Evolutionary conservation across 495 filamentous ascomycete genomes (phyloP), one percentile per base, ranked within the genome.

Genomic region (Friedmanniomyces endolithicus): DNA sequence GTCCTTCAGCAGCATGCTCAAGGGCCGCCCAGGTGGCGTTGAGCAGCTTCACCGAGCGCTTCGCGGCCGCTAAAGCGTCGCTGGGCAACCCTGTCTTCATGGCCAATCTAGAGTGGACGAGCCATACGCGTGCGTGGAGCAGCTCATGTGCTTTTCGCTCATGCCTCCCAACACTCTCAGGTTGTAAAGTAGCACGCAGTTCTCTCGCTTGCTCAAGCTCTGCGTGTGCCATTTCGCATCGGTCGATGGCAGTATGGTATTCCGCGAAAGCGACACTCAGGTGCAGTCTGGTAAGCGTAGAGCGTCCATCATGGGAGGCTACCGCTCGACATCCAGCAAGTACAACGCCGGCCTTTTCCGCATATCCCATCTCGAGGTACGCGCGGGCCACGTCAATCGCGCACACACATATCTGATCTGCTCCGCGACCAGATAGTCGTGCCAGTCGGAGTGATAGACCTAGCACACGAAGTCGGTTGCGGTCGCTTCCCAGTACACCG

Each of bases 351-450:
- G 88, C 88, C 64, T 86, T 85, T 14, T 76, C 77, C 19, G 84
- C 84, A 58, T 86, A 84, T 24, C 92, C 92, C 52, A 90, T 77
- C 19, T 76, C 78, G 48, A 87, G 77, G 63, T 88, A 87, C 56
- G 90, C 86, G 3, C 81, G 58, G 1, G 81, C 85, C 1, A 94
- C 70, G 0, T 70, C 69, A 16, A 78, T 77, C 16, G 31, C 14
- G 7, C n/a, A 31, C 11, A 19, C 1, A 17, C 11, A 39, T 17
- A 6, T 2, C 19, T 22, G 35, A 14, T 27, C 29, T 11, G 1
- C n/a, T 17, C 11, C n/a, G 17, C 12, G 1, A 31, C 33, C 19
- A 2, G 24, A 33, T 22, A 59, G 27, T 11, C 17, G 45, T 6
- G 14, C 7, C 20, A 88, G 65, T 27, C 73, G 72, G 0, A 70